Evolutionary conservation across 2,329 filamentous ascomycete genomes (phyloP).

Genomic region (Colletotrichum sp.): DNA sequence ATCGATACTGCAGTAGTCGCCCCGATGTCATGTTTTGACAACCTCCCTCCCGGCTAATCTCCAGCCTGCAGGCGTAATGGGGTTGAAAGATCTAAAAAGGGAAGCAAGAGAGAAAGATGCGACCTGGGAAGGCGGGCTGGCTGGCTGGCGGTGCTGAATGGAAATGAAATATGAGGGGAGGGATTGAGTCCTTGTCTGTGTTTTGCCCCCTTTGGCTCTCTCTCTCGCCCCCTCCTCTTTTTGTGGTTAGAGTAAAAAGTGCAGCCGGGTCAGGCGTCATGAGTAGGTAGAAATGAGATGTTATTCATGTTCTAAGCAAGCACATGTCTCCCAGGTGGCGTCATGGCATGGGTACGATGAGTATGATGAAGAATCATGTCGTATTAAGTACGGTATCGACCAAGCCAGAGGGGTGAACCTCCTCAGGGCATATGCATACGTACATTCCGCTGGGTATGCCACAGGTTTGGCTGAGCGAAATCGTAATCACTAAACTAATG

Average conservation of each 20-base stretch:
- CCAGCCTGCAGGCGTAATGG: slow-evolving; percentile 4
- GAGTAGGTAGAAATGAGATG: slow-evolving; percentile 22
- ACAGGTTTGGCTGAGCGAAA: neutral
- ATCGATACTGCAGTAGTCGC: neutral
- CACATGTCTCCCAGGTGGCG: neutral
- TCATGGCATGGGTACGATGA: neutral
- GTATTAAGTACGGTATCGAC: neutral
- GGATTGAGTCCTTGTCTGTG: neutral
- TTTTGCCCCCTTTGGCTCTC: neutral
- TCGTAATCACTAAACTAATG: neutral
- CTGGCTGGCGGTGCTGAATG: slow-evolving; percentile 1
- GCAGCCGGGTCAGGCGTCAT: slow-evolving; percentile 22
- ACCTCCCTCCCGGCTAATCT: neutral
- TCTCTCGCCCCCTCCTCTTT: neutral
- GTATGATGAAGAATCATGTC: neutral
- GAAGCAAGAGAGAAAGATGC: neutral
- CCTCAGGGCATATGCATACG: neutral
- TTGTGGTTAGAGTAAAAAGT: slow-evolving; percentile 21
- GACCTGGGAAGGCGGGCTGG: neutral
- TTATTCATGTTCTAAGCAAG: slow-evolving; percentile 14
- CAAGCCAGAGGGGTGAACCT: neutral
- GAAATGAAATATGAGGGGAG: neutral
- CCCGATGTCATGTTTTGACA: neutral
- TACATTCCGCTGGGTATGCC: neutral
- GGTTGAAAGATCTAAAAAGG: neutral